Conservation (phyloP, 2,329 filamentous ascomycete species). For the Verticillium dahliae region DNA sequence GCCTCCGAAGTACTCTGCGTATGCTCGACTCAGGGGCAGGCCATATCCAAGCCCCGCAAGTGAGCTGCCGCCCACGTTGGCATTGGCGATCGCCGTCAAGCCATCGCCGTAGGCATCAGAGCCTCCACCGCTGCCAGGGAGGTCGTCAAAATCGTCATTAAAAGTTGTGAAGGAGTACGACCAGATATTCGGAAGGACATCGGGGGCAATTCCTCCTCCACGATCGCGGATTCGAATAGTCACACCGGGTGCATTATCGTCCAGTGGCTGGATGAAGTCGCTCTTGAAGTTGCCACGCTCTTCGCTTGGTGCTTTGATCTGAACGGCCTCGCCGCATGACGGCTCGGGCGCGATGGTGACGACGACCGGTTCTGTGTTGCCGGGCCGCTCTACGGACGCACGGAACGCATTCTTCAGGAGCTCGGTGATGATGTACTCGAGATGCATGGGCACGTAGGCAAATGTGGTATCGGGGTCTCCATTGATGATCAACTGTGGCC, state of each 20-base stretch:
- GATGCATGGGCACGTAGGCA: conserved; percentile 88
- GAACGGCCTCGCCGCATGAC: conserved; percentile 23
- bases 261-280: conserved; percentile 49
- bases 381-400: conserved; percentile 80
- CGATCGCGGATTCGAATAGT: conserved; percentile 93
- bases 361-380: conserved; percentile 74
- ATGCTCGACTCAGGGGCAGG: conserved; percentile 80
- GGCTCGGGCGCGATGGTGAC: conserved; percentile 80
- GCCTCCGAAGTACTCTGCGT: conserved; percentile 97
- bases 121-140: conserved; percentile 31
- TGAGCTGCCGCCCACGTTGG: conserved; percentile 67
- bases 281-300: conserved; percentile 32
- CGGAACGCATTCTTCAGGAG: conserved; percentile 95
- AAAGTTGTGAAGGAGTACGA: conserved; percentile 98
- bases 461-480: conserved; percentile 85
- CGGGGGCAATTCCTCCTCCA: conserved; percentile 86
- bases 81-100: conserved; percentile 67
- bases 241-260: conserved; percentile 70
- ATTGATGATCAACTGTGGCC: conserved; percentile 73
- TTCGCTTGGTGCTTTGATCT: conserved; percentile 26
- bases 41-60: conserved; percentile 94
- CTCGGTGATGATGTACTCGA: conserved; percentile 96
- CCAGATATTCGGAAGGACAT: conserved; percentile 83
- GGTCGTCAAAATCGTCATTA: conserved; percentile 46
- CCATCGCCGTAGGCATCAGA: conserved; percentile 53